Evolutionary conservation across 208 protist genomes (phyloP).

Genomic region (Endotrypanum monterogeii): DNA sequence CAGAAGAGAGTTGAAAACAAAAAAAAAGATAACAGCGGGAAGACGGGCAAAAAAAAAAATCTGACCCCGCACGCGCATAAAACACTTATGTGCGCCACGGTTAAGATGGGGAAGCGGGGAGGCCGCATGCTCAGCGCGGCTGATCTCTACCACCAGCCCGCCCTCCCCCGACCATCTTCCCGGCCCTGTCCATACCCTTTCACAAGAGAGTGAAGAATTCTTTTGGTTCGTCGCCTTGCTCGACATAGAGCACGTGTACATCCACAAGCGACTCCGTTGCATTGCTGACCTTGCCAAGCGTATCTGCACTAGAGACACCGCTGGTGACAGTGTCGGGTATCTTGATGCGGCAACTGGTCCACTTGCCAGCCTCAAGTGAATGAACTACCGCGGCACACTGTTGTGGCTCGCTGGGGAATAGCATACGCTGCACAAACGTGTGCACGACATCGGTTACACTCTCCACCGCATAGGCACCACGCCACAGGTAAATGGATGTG

Average conservation of each 20-base stretch:
- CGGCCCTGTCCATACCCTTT: neutral
- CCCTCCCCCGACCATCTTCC: neutral
- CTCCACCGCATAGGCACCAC: slow-evolving; percentile 38
- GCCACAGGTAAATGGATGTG: slow-evolving; percentile 55
- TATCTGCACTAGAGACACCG: neutral
- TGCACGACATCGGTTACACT: slow-evolving; percentile 27
- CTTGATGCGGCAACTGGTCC: slow-evolving; percentile 12
- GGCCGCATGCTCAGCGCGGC: too few relatives aligned
- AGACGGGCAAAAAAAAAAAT: too few relatives aligned
- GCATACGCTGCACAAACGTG: slow-evolving; percentile 18
- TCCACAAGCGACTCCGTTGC: neutral
- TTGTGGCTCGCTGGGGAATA: neutral
- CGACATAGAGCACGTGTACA: slow-evolving; percentile 50
- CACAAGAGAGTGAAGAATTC: slow-evolving; percentile 58
- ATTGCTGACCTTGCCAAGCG: neutral
- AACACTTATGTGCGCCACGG: too few relatives aligned
- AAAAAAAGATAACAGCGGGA: neutral
- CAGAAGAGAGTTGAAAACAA: neutral
- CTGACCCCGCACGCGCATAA: too few relatives aligned
- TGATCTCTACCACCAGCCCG: neutral
- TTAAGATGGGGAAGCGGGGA: too few relatives aligned
- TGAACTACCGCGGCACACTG: neutral
- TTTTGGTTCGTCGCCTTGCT: slow-evolving; percentile 71
- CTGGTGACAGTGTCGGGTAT: slow-evolving; percentile 2
- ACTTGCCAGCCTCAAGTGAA: slow-evolving; percentile 3